Percentiles rank a stretch among this genome's conserved stretches.
phyloP scores from a whole-genome alignment of 352 stramenopile species.

The Phytophthora europaea region DNA sequence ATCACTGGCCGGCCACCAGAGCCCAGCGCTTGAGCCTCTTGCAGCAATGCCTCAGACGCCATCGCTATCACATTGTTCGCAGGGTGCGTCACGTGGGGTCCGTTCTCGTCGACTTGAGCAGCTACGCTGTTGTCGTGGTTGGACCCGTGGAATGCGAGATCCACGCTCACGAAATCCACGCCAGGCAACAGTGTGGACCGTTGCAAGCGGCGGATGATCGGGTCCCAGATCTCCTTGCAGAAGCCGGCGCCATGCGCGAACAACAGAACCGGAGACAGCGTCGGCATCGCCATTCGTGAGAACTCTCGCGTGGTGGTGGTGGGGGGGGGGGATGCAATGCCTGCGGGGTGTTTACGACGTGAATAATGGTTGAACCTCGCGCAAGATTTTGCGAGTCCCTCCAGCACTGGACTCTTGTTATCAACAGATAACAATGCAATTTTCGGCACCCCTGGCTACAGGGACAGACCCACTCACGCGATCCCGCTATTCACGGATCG shows the following conservation, averaged over 20 bases:
- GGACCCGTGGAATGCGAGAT: slow-evolving; percentile 55
- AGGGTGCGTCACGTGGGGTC: slow-evolving; percentile 49
- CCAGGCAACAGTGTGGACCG: slow-evolving; percentile 19
- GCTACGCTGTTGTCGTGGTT: slow-evolving; percentile 48
- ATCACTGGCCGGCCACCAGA: slow-evolving; percentile 38
- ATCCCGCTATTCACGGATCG: background rate
- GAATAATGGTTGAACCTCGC: background rate
- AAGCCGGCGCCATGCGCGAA: slow-evolving; percentile 60
- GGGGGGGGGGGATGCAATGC: background rate
- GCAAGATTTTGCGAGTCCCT: background rate
- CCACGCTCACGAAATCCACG: slow-evolving; percentile 32
- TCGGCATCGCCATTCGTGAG: background rate
- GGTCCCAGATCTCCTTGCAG: slow-evolving; percentile 59
- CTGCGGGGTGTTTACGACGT: background rate
- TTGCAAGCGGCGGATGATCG: slow-evolving; percentile 47
- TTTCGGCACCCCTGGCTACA: background rate
- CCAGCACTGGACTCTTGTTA: background rate
- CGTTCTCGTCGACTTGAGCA: slow-evolving; percentile 37
- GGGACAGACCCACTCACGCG: background rate
- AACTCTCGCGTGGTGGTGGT: background rate
- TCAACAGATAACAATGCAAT: no score
- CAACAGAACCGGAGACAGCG: slow-evolving; percentile 43
- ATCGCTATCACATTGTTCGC: slow-evolving; percentile 42
- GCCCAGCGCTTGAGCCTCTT: slow-evolving; percentile 15
- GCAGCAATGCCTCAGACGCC: slow-evolving; percentile 18